Evolutionary conservation across 2,329 filamentous ascomycete genomes (phyloP).

Genomic region (Penicillium sumatraense): DNA sequence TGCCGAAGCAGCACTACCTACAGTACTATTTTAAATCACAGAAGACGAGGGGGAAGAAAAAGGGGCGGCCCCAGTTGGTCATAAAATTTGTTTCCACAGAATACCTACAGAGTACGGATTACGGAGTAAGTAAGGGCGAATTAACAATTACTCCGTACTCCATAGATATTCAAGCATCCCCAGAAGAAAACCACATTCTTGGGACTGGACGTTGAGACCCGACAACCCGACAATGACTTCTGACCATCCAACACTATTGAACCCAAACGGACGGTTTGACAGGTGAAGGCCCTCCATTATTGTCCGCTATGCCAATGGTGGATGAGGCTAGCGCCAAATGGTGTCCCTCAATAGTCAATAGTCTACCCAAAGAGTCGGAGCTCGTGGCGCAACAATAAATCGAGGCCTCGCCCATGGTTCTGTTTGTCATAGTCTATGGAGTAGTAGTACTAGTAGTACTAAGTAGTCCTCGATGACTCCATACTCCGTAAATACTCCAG

Average conservation of each 20-base stretch:
- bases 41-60: not conserved
- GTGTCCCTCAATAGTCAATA: conserved; percentile 29
- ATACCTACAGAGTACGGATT: no score
- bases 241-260: conserved; percentile 16
- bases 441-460: no score
- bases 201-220: not conserved
- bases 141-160: not conserved
- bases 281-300: conserved; percentile 7
- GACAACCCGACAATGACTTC: not conserved
- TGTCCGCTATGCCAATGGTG: conserved; percentile 16
- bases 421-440: conserved; percentile 4
- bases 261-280: conserved; percentile 25
- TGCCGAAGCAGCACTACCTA: no score
- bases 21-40: not conserved
- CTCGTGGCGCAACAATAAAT: conserved; percentile 16
- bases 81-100: no score
- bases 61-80: not conserved
- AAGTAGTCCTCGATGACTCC: not conserved
- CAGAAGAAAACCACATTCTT: not conserved
- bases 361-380: conserved; percentile 10
- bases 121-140: no score
- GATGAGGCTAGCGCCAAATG: conserved; percentile 18
- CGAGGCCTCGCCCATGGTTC: conserved; percentile 16
- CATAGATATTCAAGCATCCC: not conserved
- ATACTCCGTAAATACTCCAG: not conserved